Base-by-base conservation (phyloP, 768 basidiomycete genomes). In the Pulveroboletus ravenelii region DNA sequence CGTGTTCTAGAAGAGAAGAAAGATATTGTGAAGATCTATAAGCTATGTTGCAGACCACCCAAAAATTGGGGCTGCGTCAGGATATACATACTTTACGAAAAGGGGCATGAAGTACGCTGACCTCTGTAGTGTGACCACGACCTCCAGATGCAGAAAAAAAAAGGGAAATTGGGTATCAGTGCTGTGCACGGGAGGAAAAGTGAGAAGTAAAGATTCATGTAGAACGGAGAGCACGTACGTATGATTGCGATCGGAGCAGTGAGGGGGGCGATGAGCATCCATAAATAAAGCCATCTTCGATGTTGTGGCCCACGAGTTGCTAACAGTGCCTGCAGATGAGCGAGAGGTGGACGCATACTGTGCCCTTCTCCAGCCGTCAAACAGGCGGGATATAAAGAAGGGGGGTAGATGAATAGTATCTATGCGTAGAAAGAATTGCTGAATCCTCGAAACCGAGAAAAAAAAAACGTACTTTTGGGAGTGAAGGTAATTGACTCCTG, bases 81-180 rank as follows among this genome's bases (percentile, higher is more conserved):
- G 32, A 50, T 47, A 15, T 27, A 27, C 25, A 30, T 25, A 17
- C 29, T 37, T 25, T 15, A 3, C 25, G 40, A 8, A 27, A 38
- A 50, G 25, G 10, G 14, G 9, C n/a, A 40, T 18, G 35, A 39
- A 46, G 3, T 12, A 7, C 36, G 30, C 66, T 54, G 50, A 87
- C 88, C 87, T 77, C 75, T 79, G 63, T 85, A 91, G 66, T 92
- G 89, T 36, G 83, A 85, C 88, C 88, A 92, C 38, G 87, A 82
- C 39, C 89, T 76, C 89, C 89, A 92, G 10, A 75, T 78, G 58
- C 87, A 89, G 68, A 87, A 92, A 72, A 92, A 89, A 64, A 92
- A 85, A 0, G 89, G 89, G 18, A 92, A 67, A 63, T 92, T 92
- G 29, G 89, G 89, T 67, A 91, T 80, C 39, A 91, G 62, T 23